Evolutionary conservation across 306 rosid genomes (phyloP).

Genomic region (Carpinus fangiana): DNA sequence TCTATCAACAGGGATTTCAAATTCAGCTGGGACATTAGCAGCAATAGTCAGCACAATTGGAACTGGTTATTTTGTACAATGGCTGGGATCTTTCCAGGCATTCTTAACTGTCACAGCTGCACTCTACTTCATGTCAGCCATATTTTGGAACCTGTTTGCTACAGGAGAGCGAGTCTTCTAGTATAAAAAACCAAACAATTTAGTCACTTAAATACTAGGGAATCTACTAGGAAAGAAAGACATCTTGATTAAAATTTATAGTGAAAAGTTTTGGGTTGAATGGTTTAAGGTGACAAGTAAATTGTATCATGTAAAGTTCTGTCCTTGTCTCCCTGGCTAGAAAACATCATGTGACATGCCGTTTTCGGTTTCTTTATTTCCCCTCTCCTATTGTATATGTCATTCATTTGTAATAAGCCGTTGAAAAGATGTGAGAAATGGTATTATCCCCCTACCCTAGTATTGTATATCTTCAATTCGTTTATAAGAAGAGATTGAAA

Average conservation of each 20-base stretch:
- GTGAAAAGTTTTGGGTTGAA: not conserved
- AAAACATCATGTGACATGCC: not conserved
- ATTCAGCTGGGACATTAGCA: slow-evolving; percentile 82
- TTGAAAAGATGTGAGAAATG: no score
- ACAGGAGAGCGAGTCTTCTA: slow-evolving; percentile 76
- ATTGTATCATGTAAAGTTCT: not conserved
- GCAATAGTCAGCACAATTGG: slow-evolving; percentile 97
- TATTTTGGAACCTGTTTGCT: slow-evolving; percentile 84
- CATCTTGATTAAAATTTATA: not conserved
- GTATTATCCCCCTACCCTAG: not conserved
- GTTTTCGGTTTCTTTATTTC: not conserved
- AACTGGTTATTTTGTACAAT: slow-evolving; percentile 87
- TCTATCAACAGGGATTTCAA: slow-evolving; percentile 66
- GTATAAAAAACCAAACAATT: slow-evolving; percentile 12
- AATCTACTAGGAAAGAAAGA: not conserved
- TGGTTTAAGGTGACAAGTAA: not conserved
- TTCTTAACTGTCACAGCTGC: slow-evolving; percentile 70
- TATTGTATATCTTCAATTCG: no score
- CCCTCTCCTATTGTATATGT: not conserved
- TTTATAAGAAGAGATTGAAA: not conserved
- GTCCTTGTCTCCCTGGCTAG: not conserved
- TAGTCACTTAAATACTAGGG: not conserved
- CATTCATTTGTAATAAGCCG: not conserved
- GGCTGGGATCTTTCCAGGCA: slow-evolving; percentile 93
- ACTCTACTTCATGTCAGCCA: slow-evolving; percentile 64